These are phyloP conservation scores for Metschnikowia lochheadii DNA, from an alignment of 805 yeast species.

Conservation along the genomic window DNA sequence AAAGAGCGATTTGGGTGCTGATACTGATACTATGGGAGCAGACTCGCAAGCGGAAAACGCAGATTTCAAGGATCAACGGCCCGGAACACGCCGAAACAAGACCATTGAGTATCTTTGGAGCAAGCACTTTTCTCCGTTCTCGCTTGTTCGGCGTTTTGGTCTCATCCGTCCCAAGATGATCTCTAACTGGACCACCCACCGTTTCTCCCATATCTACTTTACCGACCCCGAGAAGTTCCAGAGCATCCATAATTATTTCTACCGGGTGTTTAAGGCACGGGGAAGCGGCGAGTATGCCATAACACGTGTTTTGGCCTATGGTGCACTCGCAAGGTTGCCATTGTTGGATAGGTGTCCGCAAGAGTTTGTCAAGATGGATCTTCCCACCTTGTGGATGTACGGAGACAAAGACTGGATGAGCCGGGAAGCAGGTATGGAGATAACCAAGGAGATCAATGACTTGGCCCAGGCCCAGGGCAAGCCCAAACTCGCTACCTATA, in stretches of 20 bases:
- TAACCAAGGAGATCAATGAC: slow-evolving; percentile 21
- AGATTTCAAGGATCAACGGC: not conserved
- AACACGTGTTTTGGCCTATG: slow-evolving; percentile 56
- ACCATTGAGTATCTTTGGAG: slow-evolving; percentile 45
- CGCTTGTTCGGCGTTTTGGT: slow-evolving; percentile 46
- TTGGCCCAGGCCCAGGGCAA: slow-evolving; percentile 9
- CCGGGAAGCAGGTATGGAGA: slow-evolving; percentile 48
- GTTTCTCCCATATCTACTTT: slow-evolving; percentile 40
- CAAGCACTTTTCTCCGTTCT: slow-evolving; percentile 51
- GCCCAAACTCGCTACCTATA: slow-evolving; percentile 20
- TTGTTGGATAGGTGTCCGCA: slow-evolving; percentile 48
- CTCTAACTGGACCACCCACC: slow-evolving; percentile 49
- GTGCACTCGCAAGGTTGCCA: slow-evolving; percentile 56
- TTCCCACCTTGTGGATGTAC: slow-evolving; percentile 56
- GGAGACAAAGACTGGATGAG: slow-evolving; percentile 76
- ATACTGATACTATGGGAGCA: not conserved
- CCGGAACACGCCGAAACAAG: slow-evolving; percentile 21
- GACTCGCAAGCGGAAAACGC: not conserved
- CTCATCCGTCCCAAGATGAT: slow-evolving; percentile 52
- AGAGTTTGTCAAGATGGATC: slow-evolving; percentile 34
- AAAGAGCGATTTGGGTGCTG: not conserved
- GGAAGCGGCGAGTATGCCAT: slow-evolving; percentile 66
- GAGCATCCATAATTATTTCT: slow-evolving; percentile 51
- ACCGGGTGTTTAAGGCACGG: slow-evolving; percentile 47
- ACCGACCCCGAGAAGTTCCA: slow-evolving; percentile 30